Evolutionary conservation across 345 rosid genomes (phyloP).

Genomic region (Clausena lansium): DNA sequence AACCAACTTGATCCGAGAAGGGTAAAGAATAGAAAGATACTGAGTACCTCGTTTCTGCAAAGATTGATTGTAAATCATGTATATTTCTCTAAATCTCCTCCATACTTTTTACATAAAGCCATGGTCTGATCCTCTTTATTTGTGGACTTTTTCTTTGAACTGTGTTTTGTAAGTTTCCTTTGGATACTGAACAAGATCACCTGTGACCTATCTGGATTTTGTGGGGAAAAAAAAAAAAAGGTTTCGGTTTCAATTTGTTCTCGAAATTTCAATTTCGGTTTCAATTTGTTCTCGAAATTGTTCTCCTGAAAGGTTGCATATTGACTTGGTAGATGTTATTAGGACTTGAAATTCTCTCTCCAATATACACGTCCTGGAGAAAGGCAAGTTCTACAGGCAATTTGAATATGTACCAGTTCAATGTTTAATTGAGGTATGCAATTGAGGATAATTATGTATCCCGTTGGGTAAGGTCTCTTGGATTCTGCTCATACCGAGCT

Average conservation of each 20-base stretch:
- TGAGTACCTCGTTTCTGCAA: not conserved
- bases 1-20: slow-evolving; percentile 69
- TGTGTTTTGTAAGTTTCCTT: not conserved
- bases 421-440: too few relatives aligned
- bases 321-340: not conserved
- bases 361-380: not conserved
- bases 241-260: not conserved
- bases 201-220: not conserved
- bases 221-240: not conserved
- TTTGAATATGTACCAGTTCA: not conserved
- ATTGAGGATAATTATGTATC: not conserved
- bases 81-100: slow-evolving; percentile 18
- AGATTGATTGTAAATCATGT: slow-evolving; percentile 30
- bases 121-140: not conserved
- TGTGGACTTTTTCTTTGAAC: not conserved
- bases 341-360: not conserved
- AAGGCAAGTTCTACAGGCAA: not conserved
- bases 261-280: not conserved
- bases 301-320: not conserved
- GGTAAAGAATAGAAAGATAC: slow-evolving; percentile 26
- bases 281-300: not conserved
- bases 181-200: not conserved
- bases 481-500: not conserved
- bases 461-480: not conserved
- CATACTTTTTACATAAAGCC: not conserved